Evolutionary conservation across 2,329 filamentous ascomycete genomes (phyloP).

Genomic region (Aspergillus sp.): DNA sequence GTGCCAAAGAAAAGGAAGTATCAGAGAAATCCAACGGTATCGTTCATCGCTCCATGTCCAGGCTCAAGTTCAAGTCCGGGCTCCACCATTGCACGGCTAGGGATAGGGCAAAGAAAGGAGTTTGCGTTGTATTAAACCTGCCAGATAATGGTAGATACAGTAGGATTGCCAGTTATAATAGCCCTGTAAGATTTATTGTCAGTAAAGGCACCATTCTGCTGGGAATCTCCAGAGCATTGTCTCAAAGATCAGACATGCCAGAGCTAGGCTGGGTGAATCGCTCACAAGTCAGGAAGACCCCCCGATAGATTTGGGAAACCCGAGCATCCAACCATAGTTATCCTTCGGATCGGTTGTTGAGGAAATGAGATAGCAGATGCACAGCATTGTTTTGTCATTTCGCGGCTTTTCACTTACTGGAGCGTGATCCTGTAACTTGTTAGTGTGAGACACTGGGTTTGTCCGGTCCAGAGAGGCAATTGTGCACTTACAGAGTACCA

Average conservation of each 20-base stretch:
- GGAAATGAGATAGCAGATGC: neutral
- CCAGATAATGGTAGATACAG: constrained; percentile 5
- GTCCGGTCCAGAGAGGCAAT: neutral
- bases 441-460: neutral
- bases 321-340: neutral
- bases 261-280: constrained; percentile 4
- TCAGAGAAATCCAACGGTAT: constrained; percentile 9
- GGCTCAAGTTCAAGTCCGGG: constrained; percentile 3
- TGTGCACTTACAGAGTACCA: neutral
- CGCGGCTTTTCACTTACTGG: neutral
- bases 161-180: constrained; percentile 3
- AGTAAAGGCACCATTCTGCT: neutral
- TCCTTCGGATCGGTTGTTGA: neutral
- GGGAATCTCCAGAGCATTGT: neutral
- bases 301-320: neutral
- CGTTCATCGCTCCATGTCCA: constrained; percentile 9
- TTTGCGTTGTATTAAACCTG: constrained; percentile 4
- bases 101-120: constrained; percentile 6
- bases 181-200: constrained; percentile 2
- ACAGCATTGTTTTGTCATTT: neutral
- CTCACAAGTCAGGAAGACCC: constrained; percentile 9
- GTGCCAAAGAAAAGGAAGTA: neutral
- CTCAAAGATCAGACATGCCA: neutral
- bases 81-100: constrained; percentile 5
- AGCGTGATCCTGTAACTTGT: neutral